Percentiles rank a stretch among this genome's conserved stretches.
These are phyloP conservation scores for Coemansia sp. DNA, from an alignment of 192 early-diverging fungal species.

Conservation along the genomic window DNA sequence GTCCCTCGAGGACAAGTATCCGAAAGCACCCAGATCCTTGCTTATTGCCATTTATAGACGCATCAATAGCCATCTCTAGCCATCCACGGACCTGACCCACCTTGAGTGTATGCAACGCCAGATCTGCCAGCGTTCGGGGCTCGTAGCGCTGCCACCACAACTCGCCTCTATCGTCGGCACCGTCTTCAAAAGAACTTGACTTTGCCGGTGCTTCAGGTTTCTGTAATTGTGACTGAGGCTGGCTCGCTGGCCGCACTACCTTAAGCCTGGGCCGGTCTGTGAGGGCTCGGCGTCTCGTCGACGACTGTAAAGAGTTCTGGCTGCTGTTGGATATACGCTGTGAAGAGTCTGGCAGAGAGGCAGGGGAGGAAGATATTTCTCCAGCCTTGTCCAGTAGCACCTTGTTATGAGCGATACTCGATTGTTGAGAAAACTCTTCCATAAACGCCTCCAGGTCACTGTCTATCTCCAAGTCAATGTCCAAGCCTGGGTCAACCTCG, in stretches of 20 bases:
- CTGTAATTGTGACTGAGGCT: not conserved
- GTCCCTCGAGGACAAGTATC: slow-evolving; percentile 63
- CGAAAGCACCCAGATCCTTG: slow-evolving; percentile 28
- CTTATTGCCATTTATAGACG: slow-evolving; percentile 17
- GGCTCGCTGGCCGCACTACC: slow-evolving; percentile 6
- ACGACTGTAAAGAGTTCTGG: not conserved
- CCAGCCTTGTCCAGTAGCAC: not conserved
- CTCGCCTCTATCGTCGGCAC: slow-evolving; percentile 16
- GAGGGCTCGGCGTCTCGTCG: slow-evolving; percentile 29
- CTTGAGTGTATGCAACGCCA: slow-evolving; percentile 60
- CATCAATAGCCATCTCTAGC: slow-evolving; percentile 48
- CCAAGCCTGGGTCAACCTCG: slow-evolving; percentile 17
- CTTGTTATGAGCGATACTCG: not conserved
- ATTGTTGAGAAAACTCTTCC: slow-evolving; percentile 21
- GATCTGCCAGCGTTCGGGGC: slow-evolving; percentile 34
- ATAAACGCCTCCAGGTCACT: slow-evolving; percentile 52
- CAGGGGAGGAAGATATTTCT: not conserved
- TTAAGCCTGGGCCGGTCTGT: slow-evolving; percentile 38
- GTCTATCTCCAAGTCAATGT: slow-evolving; percentile 35
- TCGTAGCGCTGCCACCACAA: slow-evolving; percentile 54
- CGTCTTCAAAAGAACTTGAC: not conserved
- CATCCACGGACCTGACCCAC: slow-evolving; percentile 60
- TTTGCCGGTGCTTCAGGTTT: not conserved
- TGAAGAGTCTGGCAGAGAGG: not conserved
- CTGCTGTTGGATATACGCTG: not conserved